Evolutionary conservation across 1,284 basidiomycete species (phyloP), one percentile per base, ranked within the genome.

Genomic region (Apiotrichum porosum): DNA sequence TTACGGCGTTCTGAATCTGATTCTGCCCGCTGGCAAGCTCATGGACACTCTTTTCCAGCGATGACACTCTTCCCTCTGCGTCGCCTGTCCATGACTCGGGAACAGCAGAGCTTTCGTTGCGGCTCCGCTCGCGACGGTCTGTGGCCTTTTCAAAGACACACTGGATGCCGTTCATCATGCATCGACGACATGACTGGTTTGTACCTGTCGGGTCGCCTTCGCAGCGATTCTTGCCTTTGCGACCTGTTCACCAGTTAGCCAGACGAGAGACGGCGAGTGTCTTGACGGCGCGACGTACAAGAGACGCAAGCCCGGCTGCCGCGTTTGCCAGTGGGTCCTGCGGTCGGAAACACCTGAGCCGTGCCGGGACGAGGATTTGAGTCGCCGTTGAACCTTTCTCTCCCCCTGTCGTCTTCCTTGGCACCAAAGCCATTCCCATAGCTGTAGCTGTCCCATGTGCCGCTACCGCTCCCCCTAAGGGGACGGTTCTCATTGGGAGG

Each of bases 161-260:
- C 30, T 80, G 79, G 10, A 83, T 85, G 12, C 87, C 86, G 65
- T 85, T 88, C 42, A 86, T 77, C 61, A 86, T 81, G 76, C 91
- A 95, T 46, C 91, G 83, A 73, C 86, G 83, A 79, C 92, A 68
- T 19, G 68, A 57, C 52, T 65, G 60, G 61, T 74, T 77, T 17
- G 44, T 39, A 12, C 61, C 58, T 6, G 60, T 44, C 15, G 65
- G 63, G 51, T 89, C 87, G 69, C 85, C 86, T 77, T 93, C 90
- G 67, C 89, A 93, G 65, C 89, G 79, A 76, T 92, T 93, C 78
- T 93, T 93, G 44, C 89, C 88, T 74, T 85, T 87, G 62, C 88
- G 82, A 73, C 88, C 67, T 72, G 54, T 22, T 34, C 32, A 38
- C 22, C 30, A 12, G 8, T 28, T 28, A 12, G 12, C 8, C 12